Percentiles rank a stretch among this genome's conserved stretches.
Conservation (phyloP, 1,284 basidiomycete species). For the Neolentinus lepideus region DNA sequence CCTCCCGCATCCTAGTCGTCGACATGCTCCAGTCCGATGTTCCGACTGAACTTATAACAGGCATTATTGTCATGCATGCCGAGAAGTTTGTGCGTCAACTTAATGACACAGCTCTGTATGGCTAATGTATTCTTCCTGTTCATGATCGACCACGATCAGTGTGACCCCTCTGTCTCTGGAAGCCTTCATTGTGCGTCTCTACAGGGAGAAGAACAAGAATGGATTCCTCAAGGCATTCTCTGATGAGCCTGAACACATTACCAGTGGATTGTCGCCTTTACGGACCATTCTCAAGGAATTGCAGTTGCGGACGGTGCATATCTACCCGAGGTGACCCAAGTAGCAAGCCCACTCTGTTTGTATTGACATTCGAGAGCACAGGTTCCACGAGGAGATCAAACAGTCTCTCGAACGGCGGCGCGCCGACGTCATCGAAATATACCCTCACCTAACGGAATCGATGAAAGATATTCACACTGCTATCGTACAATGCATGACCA, state of each 20-base stretch:
- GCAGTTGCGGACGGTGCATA: constrained; percentile 80
- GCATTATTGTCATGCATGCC: constrained; percentile 90
- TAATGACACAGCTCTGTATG: neutral
- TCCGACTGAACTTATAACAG: constrained; percentile 81
- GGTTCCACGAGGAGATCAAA: constrained; percentile 88
- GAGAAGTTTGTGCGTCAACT: constrained; percentile 58
- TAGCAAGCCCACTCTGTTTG: neutral
- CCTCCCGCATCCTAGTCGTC: constrained; percentile 90
- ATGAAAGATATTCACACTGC: constrained; percentile 92
- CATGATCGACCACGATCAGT: constrained; percentile 30
- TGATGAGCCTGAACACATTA: constrained; percentile 93
- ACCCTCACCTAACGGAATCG: constrained; percentile 77
- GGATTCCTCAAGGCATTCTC: constrained; percentile 98
- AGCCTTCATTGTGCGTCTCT: constrained; percentile 87
- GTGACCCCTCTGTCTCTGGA: constrained; percentile 82
- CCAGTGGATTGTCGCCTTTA: constrained; percentile 85
- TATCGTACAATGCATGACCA: constrained; percentile 93
- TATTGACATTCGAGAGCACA: constrained; percentile 20
- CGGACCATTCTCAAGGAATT: constrained; percentile 92
- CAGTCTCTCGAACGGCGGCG: constrained; percentile 71
- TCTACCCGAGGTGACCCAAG: constrained; percentile 79
- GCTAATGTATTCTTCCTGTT: neutral
- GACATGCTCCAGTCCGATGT: constrained; percentile 91
- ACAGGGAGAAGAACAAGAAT: constrained; percentile 77
- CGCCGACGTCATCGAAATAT: constrained; percentile 91